These are phyloP conservation scores for Ustilago lituana DNA, from an alignment of 1,284 basidiomycete genomes.

Conservation along the genomic window DNA sequence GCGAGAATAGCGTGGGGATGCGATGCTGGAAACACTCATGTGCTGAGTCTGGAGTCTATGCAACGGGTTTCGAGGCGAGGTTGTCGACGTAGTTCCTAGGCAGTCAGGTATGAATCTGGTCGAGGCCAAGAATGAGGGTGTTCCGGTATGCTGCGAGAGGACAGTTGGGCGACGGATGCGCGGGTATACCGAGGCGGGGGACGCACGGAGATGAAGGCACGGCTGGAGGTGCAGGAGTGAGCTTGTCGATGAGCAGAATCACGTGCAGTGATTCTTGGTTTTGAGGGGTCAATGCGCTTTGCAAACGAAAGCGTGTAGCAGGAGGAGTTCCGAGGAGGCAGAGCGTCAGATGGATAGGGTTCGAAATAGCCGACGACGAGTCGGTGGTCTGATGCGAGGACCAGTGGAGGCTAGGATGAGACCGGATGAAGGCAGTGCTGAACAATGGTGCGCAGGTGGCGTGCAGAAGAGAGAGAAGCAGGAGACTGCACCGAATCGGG, in stretches of 20 bases:
- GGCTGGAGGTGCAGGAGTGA: conserved; percentile 6
- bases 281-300: too few species aligned
- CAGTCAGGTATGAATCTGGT: not conserved
- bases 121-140: too few species aligned
- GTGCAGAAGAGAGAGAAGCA: conserved; percentile 6
- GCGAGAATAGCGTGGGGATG: not conserved
- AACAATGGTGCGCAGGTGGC: not conserved
- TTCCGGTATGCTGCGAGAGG: not conserved
- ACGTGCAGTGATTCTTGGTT: not conserved
- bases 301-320: too few species aligned
- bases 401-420: not conserved
- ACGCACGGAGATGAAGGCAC: conserved; percentile 10
- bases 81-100: too few species aligned
- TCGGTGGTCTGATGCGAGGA: not conserved
- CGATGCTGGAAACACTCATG: too few species aligned
- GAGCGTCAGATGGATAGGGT: too few species aligned
- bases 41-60: too few species aligned
- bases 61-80: too few species aligned
- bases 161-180: not conserved
- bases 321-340: not conserved
- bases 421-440: not conserved
- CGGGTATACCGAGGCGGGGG: not conserved
- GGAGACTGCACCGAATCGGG: conserved; percentile 1
- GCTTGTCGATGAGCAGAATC: conserved; percentile 4
- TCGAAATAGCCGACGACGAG: too few species aligned